A percentile compares a stretch with the other conserved stretches of the same genome.
Conservation (phyloP, 768 basidiomycete genomes). For the Russula emetica region DNA sequence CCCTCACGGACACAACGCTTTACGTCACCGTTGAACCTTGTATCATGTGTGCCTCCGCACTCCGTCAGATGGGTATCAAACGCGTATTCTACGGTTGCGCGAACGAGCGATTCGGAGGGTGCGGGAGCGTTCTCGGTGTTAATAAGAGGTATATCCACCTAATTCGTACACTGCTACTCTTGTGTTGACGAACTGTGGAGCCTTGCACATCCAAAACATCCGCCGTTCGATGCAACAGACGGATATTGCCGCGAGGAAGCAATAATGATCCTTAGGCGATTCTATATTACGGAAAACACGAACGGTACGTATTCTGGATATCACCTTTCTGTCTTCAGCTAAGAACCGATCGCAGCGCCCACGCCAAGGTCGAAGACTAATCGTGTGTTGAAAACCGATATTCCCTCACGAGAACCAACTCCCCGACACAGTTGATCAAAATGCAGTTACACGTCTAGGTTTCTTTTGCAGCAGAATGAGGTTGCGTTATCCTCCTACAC, state of each 20-base stretch:
- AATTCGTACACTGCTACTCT: background rate
- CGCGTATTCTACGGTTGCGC: slow-evolving; percentile 90
- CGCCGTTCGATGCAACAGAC: slow-evolving; percentile 66
- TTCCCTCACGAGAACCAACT: slow-evolving; percentile 35
- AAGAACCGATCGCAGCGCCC: slow-evolving; percentile 56
- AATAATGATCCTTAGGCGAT: slow-evolving; percentile 55
- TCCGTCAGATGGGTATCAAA: slow-evolving; percentile 88
- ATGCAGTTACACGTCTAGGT: background rate
- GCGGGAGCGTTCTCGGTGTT: slow-evolving; percentile 89
- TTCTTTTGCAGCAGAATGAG: background rate
- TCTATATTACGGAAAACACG: slow-evolving; percentile 83
- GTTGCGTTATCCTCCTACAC: background rate
- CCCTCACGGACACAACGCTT: slow-evolving; percentile 73
- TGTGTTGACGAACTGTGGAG: slow-evolving; percentile 37
- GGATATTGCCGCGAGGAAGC: slow-evolving; percentile 47
- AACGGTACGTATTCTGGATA: slow-evolving; percentile 70
- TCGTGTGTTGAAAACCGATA: slow-evolving; percentile 80
- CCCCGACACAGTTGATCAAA: slow-evolving; percentile 17
- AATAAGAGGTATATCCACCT: slow-evolving; percentile 58
- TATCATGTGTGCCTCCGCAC: slow-evolving; percentile 97
- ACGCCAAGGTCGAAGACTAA: slow-evolving; percentile 83
- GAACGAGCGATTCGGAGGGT: slow-evolving; percentile 96
- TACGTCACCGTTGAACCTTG: slow-evolving; percentile 99
- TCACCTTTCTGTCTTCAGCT: slow-evolving; percentile 6
- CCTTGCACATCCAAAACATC: slow-evolving; percentile 66